Evolutionary conservation across 1,284 basidiomycete species (phyloP), one percentile per base, ranked within the genome.

Genomic region (Rhodotorula sp.): DNA sequence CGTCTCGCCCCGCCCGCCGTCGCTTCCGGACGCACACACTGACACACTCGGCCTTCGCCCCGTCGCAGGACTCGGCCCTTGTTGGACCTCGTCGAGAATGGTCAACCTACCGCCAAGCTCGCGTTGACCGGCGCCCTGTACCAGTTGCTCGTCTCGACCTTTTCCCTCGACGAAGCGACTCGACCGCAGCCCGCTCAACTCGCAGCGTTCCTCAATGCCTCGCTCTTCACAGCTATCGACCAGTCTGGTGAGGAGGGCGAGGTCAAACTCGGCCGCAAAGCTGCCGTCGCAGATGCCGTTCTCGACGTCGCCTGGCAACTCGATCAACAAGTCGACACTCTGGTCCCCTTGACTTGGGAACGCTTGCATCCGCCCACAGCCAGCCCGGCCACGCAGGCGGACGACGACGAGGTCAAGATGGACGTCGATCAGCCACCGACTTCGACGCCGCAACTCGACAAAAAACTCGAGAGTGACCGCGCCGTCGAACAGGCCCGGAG

Each of bases 221-320:
- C 42, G 20, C 54, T 71, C 59, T 71, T 71, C 29, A 24, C 55
- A 2, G 12, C 54, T 3, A 53, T 70, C 46, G 30, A 12, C 8
- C 29, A 49, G 10, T 17, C 17, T 6, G 42, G 15, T 1, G 42
- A 5, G 3, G 29, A 17, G 12, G 54, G 8, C 44, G 53, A 55
- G 37, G 30, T 10, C 55, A 33, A 53, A 6, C 30, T 26, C 17
- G 59, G 59, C 14, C 46, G 58, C 46, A 62, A 59, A 24, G 65
- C 58, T 37, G 53, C 24, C 14, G 45, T 71, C 42, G 62, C 62
- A 6, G 89, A 91, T 75, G 78, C 87, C 56, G 81, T 92, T 6
- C 84, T 93, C 26, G 91, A 93, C 77, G 83, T 89, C 75, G 82
- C 91, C 55, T 93, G 91, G 91, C 84, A 89, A 33, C 79, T 90